These are phyloP conservation scores for Vigna trinervia DNA, from an alignment of 306 rosid species.

Conservation along the genomic window DNA sequence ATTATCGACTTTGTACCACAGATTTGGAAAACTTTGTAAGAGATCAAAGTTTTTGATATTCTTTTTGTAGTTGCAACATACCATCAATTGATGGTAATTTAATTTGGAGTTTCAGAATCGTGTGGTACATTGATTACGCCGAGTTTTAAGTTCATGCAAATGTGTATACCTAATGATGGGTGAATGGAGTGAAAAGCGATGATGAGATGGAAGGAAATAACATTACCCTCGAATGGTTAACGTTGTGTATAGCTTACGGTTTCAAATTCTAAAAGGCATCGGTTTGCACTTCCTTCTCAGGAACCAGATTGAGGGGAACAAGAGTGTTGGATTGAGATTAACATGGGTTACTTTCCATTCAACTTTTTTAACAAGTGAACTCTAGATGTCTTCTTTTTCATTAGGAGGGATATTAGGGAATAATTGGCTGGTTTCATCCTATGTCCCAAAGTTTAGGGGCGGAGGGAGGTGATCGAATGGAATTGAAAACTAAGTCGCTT, in stretches of 20 bases:
- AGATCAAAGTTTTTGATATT: conserved; percentile 22
- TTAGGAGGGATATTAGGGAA: background rate
- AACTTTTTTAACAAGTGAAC: background rate
- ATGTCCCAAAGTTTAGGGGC: background rate
- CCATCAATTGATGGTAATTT: background rate
- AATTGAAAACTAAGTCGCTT: background rate
- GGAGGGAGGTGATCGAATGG: background rate
- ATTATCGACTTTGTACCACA: background rate
- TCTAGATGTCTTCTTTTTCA: conserved; percentile 1
- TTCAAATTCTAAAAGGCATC: background rate
- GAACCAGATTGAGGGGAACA: background rate
- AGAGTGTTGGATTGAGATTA: too few relatives aligned
- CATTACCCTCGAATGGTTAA: background rate
- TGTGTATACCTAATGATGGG: background rate
- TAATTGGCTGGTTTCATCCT: background rate
- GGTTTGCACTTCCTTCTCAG: background rate
- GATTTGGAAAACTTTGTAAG: conserved; percentile 8
- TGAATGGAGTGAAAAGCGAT: background rate
- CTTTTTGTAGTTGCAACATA: conserved; percentile 26
- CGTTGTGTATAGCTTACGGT: too few relatives aligned
- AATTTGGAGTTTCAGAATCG: conserved; percentile 13
- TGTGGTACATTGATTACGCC: background rate
- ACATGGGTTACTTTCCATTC: background rate
- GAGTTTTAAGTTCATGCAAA: conserved; percentile 9
- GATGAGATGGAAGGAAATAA: conserved; percentile 7